Evolutionary conservation across 2,329 filamentous ascomycete genomes (phyloP), one percentile per base, ranked within the genome.

Genomic region (Trichoderma oligosporum): DNA sequence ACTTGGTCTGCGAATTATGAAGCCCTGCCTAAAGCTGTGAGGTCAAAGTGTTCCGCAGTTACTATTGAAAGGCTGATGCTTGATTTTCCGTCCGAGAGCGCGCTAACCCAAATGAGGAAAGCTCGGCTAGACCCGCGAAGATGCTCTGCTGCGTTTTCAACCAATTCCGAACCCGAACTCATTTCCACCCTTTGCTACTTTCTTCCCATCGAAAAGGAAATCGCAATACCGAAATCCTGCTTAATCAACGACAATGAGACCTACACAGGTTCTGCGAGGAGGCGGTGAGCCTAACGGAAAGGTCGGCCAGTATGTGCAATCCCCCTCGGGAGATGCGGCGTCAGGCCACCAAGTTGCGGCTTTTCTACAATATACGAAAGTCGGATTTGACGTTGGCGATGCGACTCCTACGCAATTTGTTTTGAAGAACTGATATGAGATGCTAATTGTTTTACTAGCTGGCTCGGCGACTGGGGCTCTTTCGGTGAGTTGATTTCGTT

Each of bases 391-490:
- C 41, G 41, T 7, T 41, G n/a, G 16, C 41, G 12, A 47, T 29
- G 53, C 22, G 24, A 24, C 11, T 58, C 60, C 71, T 72, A 62
- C 73, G 60, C 41, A 18, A 5, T 33, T 3, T 12, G 4, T 14
- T 25, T 27, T 16, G 12, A 11, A 1, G 25, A 31, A 45, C 46
- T 42, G 42, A 24, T 27, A n/a, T 2, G n/a, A 2, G 18, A 35
- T 58, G 48, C 55, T 58, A 18, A 54, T 44, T 44, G 55, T 60
- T 60, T 18, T 62, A 1, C 64, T 66, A 92, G 89, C 72, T 91
- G 79, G 74, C 76, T 92, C 59, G 89, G 89, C 66, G 75, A 76
- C 73, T 93, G 88, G 87, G 89, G 89, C 68, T 76, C 78, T 68
- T 76, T 92, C 64, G 88, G 88, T 91, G 83, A 78, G 84, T 83